Evolutionary conservation across 768 basidiomycete genomes (phyloP), one percentile per base, ranked within the genome.

Genomic region (Termitomyces sp.): DNA sequence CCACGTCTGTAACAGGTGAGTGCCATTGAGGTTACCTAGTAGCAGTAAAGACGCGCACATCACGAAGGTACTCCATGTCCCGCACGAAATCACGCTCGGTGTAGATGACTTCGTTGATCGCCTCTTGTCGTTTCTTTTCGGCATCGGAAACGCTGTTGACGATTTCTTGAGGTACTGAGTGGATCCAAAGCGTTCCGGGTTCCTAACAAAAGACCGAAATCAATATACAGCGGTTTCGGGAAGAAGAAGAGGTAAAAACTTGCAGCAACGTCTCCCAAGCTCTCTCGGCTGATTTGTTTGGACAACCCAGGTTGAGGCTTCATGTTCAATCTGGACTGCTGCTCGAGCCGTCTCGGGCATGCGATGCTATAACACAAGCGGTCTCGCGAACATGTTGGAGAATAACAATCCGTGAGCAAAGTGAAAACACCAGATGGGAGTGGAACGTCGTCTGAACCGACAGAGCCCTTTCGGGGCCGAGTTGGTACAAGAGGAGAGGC

Each of bases 31-130:
- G 53, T 44, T n/a, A 17, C 11, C 25, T 52, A 46, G 49, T 27
- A 66, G n/a, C n/a, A n/a, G n/a, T n/a, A n/a, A n/a, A n/a, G n/a
- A n/a, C n/a, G n/a, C 91, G 65, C 66, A 96, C 91, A 68, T 98
- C 96, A 61, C 95, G 88, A 46, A 99, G 82, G 68, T 98, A 98
- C 72, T 99, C 97, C 85, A 98, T 85, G 73, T 98, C 97, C 56
- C 93, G 83, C 44, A 99, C 95, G 71, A 99, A 98, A 74, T 98
- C 97, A 27, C 95, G 83, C 69, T 98, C 97, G 8, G 97, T 99
- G 64, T 87, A 87, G 34, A 87, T 82, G 62, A 97, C 92, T 75
- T 99, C 97, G 68, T 98, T 98, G 76, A 99, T 98, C 21, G 93
- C 92, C 71, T 99, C 97, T 69, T 98, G 96, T 1, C 96, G 83